Evolutionary conservation across 108 stramenopile species (phyloP).

Genomic region (Fistulifera pelliculosa): DNA sequence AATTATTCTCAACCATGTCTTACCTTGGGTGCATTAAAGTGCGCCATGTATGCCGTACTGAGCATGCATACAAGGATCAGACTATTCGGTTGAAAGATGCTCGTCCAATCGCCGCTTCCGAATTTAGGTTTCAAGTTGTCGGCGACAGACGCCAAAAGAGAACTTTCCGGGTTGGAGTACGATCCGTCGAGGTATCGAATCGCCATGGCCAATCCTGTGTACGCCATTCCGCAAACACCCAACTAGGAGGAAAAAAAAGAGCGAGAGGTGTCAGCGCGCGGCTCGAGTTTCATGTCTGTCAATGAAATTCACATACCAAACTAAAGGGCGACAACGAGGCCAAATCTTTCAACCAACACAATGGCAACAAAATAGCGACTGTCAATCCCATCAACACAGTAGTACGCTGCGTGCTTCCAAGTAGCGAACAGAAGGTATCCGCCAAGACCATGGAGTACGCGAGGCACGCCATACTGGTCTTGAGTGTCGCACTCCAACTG

Average conservation of each 20-base stretch:
- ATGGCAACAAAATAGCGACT: slow-evolving; percentile 66
- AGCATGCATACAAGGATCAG: slow-evolving; percentile 95
- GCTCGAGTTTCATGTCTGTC: too few species aligned
- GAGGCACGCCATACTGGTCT: slow-evolving; percentile 81
- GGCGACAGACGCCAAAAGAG: slow-evolving; percentile 38
- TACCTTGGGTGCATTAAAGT: slow-evolving; percentile 89
- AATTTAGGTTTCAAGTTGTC: slow-evolving; percentile 54
- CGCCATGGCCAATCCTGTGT: slow-evolving; percentile 74
- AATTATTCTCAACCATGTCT: slow-evolving; percentile 3
- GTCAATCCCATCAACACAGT: slow-evolving; percentile 57
- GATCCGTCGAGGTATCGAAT: slow-evolving; percentile 69
- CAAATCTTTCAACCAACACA: slow-evolving; percentile 85
- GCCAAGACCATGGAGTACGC: slow-evolving; percentile 94
- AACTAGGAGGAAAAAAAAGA: slow-evolving; percentile 8
- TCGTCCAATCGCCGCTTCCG: slow-evolving; percentile 52
- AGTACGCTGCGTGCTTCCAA: slow-evolving; percentile 32
- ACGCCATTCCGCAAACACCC: slow-evolving; percentile 82
- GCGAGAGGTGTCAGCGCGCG: too few species aligned
- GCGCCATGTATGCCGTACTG: slow-evolving; percentile 93
- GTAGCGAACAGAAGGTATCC: slow-evolving; percentile 71
- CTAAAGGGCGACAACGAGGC: slow-evolving; percentile 79
- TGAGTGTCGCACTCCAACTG: slow-evolving; percentile 67
- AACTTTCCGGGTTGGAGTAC: slow-evolving; percentile 31
- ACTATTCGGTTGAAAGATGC: slow-evolving; percentile 61
- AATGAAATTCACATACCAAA: slow-evolving; percentile 18